A percentile compares a stretch with the other conserved stretches of the same genome.
Evolutionary conservation across 371 early-diverging fungal genomes (phyloP).

Genomic region (Lichtheimia ramosa): DNA sequence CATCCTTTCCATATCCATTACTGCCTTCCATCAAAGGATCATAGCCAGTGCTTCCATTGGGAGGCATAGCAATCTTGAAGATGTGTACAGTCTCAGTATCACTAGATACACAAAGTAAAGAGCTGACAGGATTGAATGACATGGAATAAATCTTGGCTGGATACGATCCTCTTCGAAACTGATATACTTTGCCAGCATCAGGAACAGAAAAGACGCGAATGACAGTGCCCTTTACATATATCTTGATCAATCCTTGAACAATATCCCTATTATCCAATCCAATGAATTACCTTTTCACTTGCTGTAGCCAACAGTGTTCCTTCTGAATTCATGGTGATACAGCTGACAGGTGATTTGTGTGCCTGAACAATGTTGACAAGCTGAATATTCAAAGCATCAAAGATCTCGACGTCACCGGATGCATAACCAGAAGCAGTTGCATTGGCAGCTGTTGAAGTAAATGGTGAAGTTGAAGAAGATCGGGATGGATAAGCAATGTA

Average conservation of each 20-base stretch:
- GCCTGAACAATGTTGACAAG: constrained; percentile 92
- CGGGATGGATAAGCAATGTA: constrained; percentile 91
- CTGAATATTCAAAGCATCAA: constrained; percentile 83
- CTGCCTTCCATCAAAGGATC: background rate
- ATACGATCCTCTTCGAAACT: constrained; percentile 94
- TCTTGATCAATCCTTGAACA: background rate
- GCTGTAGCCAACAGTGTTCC: constrained; percentile 94
- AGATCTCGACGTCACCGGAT: constrained; percentile 86
- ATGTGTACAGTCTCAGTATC: constrained; percentile 98
- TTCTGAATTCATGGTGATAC: constrained; percentile 83
- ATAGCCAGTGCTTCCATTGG: background rate
- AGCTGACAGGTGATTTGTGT: constrained; percentile 86
- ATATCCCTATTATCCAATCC: background rate
- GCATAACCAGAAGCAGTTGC: constrained; percentile 5
- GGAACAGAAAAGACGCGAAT: constrained; percentile 94
- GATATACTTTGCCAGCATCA: constrained; percentile 84
- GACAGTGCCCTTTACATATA: constrained; percentile 81
- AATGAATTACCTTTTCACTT: constrained; percentile 78
- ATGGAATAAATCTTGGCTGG: constrained; percentile 90
- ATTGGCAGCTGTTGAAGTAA: constrained; percentile 21
- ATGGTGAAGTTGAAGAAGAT: constrained; percentile 51
- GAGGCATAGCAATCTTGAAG: constrained; percentile 64
- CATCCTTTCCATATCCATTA: constrained; percentile 7
- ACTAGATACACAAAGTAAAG: constrained; percentile 84
- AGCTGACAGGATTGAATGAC: constrained; percentile 81